phyloP scores from a whole-genome alignment of 768 basidiomycete genomes.

The Leccinum subtestaceum region DNA sequence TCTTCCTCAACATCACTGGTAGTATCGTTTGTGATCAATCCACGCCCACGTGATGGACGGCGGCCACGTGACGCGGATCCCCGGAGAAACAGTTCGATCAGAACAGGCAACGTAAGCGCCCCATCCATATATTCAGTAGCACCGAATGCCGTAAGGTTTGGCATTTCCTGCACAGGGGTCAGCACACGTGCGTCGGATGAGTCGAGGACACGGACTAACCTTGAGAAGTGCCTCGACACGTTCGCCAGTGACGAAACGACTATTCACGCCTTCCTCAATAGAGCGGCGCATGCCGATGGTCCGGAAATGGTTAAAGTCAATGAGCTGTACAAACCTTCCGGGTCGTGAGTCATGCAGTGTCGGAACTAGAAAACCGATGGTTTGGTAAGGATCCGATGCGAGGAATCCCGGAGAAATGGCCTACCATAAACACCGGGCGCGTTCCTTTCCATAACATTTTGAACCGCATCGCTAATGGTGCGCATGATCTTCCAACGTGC shows the following conservation, averaged over 20 bases:
- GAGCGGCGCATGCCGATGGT: constrained; percentile 95
- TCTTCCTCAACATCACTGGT: constrained; percentile 64
- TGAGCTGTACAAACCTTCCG: constrained; percentile 76
- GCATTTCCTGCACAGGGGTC: constrained; percentile 64
- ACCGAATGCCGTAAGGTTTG: constrained; percentile 84
- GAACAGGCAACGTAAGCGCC: constrained; percentile 76
- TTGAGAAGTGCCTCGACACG: constrained; percentile 77
- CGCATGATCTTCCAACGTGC: constrained; percentile 81
- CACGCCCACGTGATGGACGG: constrained; percentile 65
- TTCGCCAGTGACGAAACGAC: constrained; percentile 90
- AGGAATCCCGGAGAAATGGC: constrained; percentile 10
- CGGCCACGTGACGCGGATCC: constrained; percentile 69
- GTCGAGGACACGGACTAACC: constrained; percentile 39
- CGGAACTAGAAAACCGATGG: constrained; percentile 47
- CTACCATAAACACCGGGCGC: constrained; percentile 74
- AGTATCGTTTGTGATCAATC: constrained; percentile 41
- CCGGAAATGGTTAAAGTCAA: constrained; percentile 96
- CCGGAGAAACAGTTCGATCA: constrained; percentile 88
- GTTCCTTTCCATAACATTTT: constrained; percentile 59
- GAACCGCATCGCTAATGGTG: constrained; percentile 75
- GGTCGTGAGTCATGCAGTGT: constrained; percentile 67
- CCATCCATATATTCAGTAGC: constrained; percentile 99
- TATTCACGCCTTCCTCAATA: constrained; percentile 83
- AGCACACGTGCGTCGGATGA: not conserved
- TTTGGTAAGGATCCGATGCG: constrained; percentile 1